phyloP scores from a whole-genome alignment of 129 eudicot species.

The Cynara cardunculus region DNA sequence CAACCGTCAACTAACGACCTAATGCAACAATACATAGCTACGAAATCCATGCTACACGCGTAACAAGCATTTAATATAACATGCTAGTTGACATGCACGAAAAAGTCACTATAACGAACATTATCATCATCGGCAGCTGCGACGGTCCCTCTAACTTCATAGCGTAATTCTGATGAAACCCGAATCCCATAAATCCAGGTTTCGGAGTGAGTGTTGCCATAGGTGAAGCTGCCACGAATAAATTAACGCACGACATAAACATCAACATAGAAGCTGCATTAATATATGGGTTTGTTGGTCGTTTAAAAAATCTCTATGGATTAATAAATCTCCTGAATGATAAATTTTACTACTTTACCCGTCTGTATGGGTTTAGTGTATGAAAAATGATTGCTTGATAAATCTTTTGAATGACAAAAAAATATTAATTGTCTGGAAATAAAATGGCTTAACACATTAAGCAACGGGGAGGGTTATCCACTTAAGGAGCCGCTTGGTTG shows the following conservation, averaged over 20 bases:
- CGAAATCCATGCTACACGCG: not conserved
- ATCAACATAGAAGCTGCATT: not conserved
- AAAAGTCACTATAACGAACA: conserved; percentile 2
- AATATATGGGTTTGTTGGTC: not conserved
- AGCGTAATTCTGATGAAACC: conserved; percentile 18
- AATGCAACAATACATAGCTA: not conserved
- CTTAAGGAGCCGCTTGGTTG: too few species aligned
- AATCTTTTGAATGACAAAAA: not conserved
- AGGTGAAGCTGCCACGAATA: conserved; percentile 25
- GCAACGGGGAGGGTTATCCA: not conserved
- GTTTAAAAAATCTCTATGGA: not conserved
- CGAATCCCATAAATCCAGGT: conserved; percentile 17
- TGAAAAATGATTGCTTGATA: not conserved
- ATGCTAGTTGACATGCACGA: conserved; percentile 6
- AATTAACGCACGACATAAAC: not conserved
- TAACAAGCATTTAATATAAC: not conserved
- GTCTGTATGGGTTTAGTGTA: not conserved
- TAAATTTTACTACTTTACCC: too few species aligned
- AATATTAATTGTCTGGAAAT: not conserved
- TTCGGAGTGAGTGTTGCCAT: conserved; percentile 11
- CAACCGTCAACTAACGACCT: not conserved
- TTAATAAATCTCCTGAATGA: not conserved
- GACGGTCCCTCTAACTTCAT: conserved; percentile 13
- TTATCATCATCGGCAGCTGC: conserved; percentile 1
- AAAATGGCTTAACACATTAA: too few species aligned